Base-by-base conservation (phyloP, 2,329 filamentous ascomycete species). In the Botrytis squamosa region DNA sequence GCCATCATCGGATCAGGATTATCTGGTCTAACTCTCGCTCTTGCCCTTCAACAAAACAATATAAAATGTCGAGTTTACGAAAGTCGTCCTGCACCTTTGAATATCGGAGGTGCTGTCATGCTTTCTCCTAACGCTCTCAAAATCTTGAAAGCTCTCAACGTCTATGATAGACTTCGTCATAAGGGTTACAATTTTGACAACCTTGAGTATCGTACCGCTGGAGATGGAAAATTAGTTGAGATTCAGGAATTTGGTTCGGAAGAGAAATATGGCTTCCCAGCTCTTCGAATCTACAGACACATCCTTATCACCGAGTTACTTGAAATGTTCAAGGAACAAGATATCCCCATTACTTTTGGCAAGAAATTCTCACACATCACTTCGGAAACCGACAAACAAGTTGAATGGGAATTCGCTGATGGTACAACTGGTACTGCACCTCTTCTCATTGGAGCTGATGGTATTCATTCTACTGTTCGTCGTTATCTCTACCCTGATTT, bases 121-220 rank as follows among this genome's bases (percentile, higher is more conserved):
- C 84, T 90, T 3, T 88, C 88, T 0, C 88, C 88, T 8, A 90
- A 90, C 71, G 86, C 87, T 0, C 83, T 90, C 1, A 83, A 84
- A 6, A 82, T 89, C 57, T 83, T 91, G 0, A 85, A 89, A 75
- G 79, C 78, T 0, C 80, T 90, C 0, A 85, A 83, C 0, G 81
- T 89, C 4, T 88, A 88, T 76, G 64, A 83, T 1, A 81, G 82
- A 4, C 81, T 90, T 68, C 80, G 81, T 12, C 75, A 81, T 0
- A 81, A 84, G 14, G 86, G 78, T 29, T 88, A 84, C 80, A 83
- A 85, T n/a, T 88, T 89, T 74, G 84, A 87, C 2, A 81, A 81
- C 0, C 82, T 89, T 0, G 81, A 85, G 57, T 88, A 87, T 78
- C 40, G 46, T 46, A 29, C 55, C 18, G 63, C 82, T 82, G 46